phyloP scores from a whole-genome alignment of 306 rosid genomes.

The Citrullus amarus region DNA sequence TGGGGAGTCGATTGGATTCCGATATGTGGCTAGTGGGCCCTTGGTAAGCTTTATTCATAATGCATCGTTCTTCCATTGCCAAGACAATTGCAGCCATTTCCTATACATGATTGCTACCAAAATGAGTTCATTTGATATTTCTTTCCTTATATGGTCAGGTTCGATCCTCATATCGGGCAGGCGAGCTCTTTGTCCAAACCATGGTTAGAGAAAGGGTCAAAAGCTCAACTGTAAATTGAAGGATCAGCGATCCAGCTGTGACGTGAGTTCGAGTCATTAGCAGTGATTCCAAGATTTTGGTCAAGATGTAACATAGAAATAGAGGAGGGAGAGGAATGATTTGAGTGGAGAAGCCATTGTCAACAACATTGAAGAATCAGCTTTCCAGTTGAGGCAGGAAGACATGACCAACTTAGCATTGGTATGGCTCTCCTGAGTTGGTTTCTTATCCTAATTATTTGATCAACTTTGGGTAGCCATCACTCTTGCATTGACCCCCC shows the following conservation, averaged over 20 bases:
- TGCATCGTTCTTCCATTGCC: not conserved
- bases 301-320: not conserved
- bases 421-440: not conserved
- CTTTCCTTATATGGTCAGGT: slow-evolving; percentile 33
- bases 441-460: not conserved
- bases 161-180: slow-evolving; percentile 89
- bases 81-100: not conserved
- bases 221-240: not conserved
- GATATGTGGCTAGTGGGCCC: slow-evolving; percentile 92
- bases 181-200: slow-evolving; percentile 86
- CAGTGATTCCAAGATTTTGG: not conserved
- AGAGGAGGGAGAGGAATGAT: not conserved
- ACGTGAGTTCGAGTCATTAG: not conserved
- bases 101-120: not conserved
- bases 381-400: no score
- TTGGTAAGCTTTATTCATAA: slow-evolving; percentile 32
- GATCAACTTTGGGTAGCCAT: not conserved
- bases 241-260: not conserved
- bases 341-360: not conserved
- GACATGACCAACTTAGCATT: not conserved
- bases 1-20: slow-evolving; percentile 90
- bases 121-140: not conserved
- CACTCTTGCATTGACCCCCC: not conserved
- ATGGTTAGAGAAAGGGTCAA: slow-evolving; percentile 54
- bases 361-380: not conserved